A percentile compares a stretch with the other conserved stretches of the same genome.
Conservation (phyloP, 495 filamentous ascomycete genomes). For the Annulohypoxylon nitens region DNA sequence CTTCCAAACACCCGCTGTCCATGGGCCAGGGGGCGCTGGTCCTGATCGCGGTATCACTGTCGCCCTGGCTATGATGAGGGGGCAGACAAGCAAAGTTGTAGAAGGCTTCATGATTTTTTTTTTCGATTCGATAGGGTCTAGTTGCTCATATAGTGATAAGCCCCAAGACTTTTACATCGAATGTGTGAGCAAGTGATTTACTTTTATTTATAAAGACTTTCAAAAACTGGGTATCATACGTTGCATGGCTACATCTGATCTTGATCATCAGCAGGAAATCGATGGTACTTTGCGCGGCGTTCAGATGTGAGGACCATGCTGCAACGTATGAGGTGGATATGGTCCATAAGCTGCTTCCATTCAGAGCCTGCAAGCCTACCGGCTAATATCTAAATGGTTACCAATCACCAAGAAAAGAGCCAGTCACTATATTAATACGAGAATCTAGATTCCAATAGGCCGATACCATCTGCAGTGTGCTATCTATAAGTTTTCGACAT, state of each 20-base stretch:
- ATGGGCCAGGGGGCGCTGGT: slow-evolving; percentile 18
- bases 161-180: not conserved
- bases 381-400: not conserved
- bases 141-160: not conserved
- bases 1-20: slow-evolving; percentile 37
- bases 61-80: not conserved
- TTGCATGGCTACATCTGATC: no score
- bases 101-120: slow-evolving; percentile 30
- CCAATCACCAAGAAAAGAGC: not conserved
- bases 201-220: no score
- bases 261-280: no score
- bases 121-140: not conserved
- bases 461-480: no score
- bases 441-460: no score
- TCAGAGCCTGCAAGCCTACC: not conserved
- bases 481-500: no score
- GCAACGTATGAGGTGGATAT: not conserved
- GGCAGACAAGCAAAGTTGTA: slow-evolving; percentile 16
- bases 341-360: not conserved
- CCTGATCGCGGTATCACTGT: slow-evolving; percentile 16
- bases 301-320: not conserved
- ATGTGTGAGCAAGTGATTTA: not conserved
- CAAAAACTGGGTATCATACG: no score
- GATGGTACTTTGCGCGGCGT: not conserved
- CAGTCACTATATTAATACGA: no score